These are phyloP conservation scores for Populus pruinosa DNA, from an alignment of 345 rosid genomes.

Conservation along the genomic window DNA sequence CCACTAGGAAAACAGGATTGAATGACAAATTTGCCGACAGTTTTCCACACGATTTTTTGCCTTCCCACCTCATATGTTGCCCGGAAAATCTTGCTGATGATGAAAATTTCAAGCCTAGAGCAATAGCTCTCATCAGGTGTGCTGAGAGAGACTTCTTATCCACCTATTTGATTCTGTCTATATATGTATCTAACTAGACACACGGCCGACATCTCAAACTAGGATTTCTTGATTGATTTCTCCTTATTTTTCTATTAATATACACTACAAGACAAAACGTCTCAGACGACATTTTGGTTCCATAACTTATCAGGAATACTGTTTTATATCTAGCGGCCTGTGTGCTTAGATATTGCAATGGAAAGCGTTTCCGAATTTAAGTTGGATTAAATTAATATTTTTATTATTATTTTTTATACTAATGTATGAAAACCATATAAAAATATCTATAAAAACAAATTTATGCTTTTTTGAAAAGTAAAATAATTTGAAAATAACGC, in stretches of 20 bases:
- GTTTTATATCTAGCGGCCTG: background rate
- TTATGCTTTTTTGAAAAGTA: too few species aligned
- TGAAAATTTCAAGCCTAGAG: too few species aligned
- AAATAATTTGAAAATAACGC: too few species aligned
- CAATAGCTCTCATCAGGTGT: background rate
- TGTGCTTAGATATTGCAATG: too few species aligned
- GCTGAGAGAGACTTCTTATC: background rate
- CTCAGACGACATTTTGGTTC: background rate
- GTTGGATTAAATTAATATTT: too few species aligned
- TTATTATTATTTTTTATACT: too few species aligned
- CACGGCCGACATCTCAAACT: background rate
- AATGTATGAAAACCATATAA: too few species aligned
- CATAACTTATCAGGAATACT: background rate
- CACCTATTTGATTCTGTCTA: background rate
- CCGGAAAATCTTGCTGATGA: background rate
- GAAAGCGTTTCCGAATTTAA: too few species aligned
- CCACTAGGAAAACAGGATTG: background rate
- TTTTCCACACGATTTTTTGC: background rate
- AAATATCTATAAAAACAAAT: too few species aligned
- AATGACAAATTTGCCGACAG: background rate
- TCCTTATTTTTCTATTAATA: too few species aligned
- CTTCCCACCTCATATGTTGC: background rate
- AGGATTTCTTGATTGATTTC: too few species aligned
- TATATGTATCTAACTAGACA: too few species aligned
- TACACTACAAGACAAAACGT: background rate